phyloP scores from a whole-genome alignment of 1,139 yeast genomes.

The Pichia sp. region DNA sequence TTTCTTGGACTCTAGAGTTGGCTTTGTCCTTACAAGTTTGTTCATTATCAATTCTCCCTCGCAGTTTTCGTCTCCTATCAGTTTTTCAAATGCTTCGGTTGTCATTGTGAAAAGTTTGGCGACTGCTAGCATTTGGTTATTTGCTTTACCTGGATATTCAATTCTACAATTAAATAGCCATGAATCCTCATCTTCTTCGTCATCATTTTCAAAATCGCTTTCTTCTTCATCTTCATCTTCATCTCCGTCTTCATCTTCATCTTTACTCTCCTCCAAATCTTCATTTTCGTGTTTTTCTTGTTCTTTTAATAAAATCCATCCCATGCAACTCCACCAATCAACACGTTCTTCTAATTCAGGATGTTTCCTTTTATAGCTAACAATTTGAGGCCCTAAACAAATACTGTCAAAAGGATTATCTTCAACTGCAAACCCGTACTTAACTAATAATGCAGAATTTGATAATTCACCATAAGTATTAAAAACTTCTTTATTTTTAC shows the following conservation, averaged over 20 bases:
- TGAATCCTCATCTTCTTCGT: constrained; percentile 22
- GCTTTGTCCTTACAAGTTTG: neutral
- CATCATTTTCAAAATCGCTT: constrained; percentile 22
- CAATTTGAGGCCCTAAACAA: constrained; percentile 48
- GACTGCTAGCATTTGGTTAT: constrained; percentile 36
- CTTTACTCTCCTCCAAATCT: constrained; percentile 19
- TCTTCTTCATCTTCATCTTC: constrained; percentile 20
- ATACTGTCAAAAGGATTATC: constrained; percentile 55
- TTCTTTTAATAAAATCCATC: constrained; percentile 13
- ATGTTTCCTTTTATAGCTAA: constrained; percentile 21
- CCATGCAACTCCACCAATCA: constrained; percentile 58
- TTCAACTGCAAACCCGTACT: constrained; percentile 66
- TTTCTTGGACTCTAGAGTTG: neutral
- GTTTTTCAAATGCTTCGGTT: constrained; percentile 14
- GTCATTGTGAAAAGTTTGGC: constrained; percentile 31
- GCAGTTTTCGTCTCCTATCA: constrained; percentile 7
- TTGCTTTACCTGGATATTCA: constrained; percentile 34
- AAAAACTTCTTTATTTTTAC: constrained; percentile 53
- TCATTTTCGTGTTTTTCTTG: constrained; percentile 12
- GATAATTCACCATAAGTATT: constrained; percentile 73
- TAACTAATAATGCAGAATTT: constrained; percentile 58
- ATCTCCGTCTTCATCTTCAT: constrained; percentile 14
- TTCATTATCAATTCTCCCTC: constrained; percentile 5
- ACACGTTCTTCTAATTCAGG: constrained; percentile 40
- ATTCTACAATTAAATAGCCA: constrained; percentile 38